Evolutionary conservation across 345 rosid species (phyloP).

Genomic region (Hirschfeldia incana): DNA sequence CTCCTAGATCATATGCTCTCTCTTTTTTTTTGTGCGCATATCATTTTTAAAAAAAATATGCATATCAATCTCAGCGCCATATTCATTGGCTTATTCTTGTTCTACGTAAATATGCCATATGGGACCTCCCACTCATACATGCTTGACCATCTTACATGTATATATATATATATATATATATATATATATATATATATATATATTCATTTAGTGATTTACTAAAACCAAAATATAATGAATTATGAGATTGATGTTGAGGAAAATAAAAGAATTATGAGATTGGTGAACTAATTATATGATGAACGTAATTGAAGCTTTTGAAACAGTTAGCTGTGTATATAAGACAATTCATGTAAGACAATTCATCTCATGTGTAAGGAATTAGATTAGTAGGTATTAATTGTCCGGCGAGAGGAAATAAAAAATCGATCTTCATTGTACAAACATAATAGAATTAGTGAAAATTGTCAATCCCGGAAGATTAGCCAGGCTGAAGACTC

Average conservation of each 20-base stretch:
- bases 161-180: slow-evolving; percentile 3
- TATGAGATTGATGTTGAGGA: not conserved
- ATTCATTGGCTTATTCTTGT: slow-evolving; percentile 38
- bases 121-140: slow-evolving; percentile 41
- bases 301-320: not conserved
- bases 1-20: slow-evolving; percentile 24
- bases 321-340: not conserved
- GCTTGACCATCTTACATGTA: slow-evolving; percentile 23
- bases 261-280: not conserved
- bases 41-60: slow-evolving; percentile 1
- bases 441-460: not conserved
- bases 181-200: not conserved
- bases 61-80: slow-evolving; percentile 32
- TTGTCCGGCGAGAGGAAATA: not conserved
- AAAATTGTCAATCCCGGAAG: not conserved
- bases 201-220: slow-evolving; percentile 10
- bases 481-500: not conserved
- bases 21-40: not conserved
- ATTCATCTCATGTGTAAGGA: not conserved
- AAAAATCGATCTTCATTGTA: not conserved
- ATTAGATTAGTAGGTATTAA: not conserved
- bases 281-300: not conserved
- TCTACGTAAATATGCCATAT: slow-evolving; percentile 36
- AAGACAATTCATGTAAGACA: not conserved
- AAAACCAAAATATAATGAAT: not conserved